phyloP scores from a whole-genome alignment of 257 asterid genomes.

The Nicotiana tabacum region DNA sequence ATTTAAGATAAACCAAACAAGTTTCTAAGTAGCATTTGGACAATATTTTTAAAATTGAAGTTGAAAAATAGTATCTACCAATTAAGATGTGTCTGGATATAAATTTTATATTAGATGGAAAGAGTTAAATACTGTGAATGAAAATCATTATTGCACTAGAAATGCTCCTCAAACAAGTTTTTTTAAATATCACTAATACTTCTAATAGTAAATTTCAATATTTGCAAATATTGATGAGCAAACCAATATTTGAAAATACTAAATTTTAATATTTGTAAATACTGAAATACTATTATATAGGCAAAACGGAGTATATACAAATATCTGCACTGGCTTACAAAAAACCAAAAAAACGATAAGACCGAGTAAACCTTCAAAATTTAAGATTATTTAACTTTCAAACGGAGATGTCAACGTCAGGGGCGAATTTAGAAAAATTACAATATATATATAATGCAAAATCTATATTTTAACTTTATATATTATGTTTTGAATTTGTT shows the following conservation, averaged over 20 bases:
- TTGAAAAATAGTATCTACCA: background rate
- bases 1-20: background rate
- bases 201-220: background rate
- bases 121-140: background rate
- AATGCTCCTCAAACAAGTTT: background rate
- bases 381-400: too few relatives aligned
- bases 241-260: background rate
- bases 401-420: background rate
- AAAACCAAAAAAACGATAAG: too few relatives aligned
- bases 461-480: too few relatives aligned
- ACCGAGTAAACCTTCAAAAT: background rate
- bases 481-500: too few relatives aligned
- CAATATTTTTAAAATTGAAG: background rate
- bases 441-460: too few relatives aligned
- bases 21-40: background rate
- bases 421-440: too few relatives aligned
- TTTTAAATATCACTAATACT: background rate
- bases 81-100: background rate
- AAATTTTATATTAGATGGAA: background rate
- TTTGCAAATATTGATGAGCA: background rate
- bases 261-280: background rate
- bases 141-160: background rate
- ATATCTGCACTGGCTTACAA: background rate
- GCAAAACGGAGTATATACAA: background rate
- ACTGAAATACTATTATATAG: background rate